phyloP scores from a whole-genome alignment of 352 stramenopile genomes.

The Thalassiosira livingstoniorum region DNA sequence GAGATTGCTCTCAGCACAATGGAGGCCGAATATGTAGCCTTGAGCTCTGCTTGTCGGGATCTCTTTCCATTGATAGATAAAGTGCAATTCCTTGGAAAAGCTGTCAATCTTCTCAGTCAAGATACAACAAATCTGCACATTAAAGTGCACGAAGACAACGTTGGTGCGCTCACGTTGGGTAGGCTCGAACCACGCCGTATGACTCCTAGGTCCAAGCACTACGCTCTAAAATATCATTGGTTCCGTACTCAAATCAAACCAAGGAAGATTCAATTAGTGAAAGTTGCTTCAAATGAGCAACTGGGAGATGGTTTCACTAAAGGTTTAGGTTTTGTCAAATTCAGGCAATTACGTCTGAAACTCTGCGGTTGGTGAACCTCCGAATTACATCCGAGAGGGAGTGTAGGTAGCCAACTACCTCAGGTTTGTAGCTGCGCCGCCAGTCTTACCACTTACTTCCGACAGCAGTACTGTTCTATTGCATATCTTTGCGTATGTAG shows the following conservation, averaged over 20 bases:
- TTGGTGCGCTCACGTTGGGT: constrained; percentile 31
- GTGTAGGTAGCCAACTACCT: too few species aligned
- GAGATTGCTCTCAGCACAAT: constrained; percentile 38
- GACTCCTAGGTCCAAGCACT: constrained; percentile 3
- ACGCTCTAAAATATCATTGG: constrained; percentile 66
- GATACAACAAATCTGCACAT: background rate
- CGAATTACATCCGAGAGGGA: too few species aligned
- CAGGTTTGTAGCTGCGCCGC: too few species aligned
- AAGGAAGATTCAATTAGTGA: background rate
- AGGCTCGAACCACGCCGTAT: background rate
- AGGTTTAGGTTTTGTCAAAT: background rate
- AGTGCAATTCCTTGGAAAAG: background rate
- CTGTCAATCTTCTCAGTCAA: background rate
- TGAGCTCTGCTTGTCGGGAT: constrained; percentile 14
- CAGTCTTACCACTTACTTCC: too few species aligned
- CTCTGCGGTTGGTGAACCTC: background rate
- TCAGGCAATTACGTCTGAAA: background rate
- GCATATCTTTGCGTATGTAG: too few species aligned
- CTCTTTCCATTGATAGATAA: constrained; percentile 26
- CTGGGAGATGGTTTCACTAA: constrained; percentile 1
- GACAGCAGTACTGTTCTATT: too few species aligned
- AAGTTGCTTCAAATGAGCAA: background rate
- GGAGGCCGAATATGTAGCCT: constrained; percentile 39
- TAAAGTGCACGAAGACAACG: constrained; percentile 53
- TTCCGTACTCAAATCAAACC: constrained; percentile 42